Base-by-base conservation (phyloP, 768 basidiomycete species). In the Tylopilus sp. region DNA sequence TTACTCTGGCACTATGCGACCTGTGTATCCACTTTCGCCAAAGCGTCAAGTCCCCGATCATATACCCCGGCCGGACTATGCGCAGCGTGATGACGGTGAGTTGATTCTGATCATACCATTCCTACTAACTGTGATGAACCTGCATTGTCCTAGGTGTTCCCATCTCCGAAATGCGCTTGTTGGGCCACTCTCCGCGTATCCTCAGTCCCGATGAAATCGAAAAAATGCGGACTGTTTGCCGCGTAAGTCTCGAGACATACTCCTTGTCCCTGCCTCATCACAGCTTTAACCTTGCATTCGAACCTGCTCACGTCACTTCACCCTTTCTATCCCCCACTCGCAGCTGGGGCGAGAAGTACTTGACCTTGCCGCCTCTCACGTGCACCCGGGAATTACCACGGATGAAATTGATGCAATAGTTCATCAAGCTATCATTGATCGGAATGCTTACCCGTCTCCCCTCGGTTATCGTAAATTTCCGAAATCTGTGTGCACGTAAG, bases 401-500 rank as follows among this genome's bases (percentile, higher is more conserved):
- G 94, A 98, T 64, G 91, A 94, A 65, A 78, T 99, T 23, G 97
- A 99, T 70, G 83, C 82, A 51, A 85, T 98, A 57, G 93, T 95
- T 13, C 97, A 99, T 71, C 81, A 91, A 57, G 97, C 89, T 17
- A 88, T 78, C 57, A 85, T 98, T 57, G 87, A 95, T 71, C 79
- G 95, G 46, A 85, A 91, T 58, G 82, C 91, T 21, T 99, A 99
- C 71, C 97, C 97, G 1, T 94, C 91, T 23, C 91, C 97, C 40
- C 75, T 98, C 53, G 91, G 91, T 64, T 99, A 99, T 71, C 81
- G 85, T 47, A 77, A 80, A 31, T 98, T 86, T 65, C 95, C 97
- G 12, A 98, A 98, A 76, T 98, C 94, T 26, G 82, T 95, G 33
- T 99, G 97, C 88, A 94, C 88, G 85, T 92, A 74, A 59, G 91